Evolutionary conservation across 257 asterid species (phyloP).

Genomic region (Leptodermis oblonga): DNA sequence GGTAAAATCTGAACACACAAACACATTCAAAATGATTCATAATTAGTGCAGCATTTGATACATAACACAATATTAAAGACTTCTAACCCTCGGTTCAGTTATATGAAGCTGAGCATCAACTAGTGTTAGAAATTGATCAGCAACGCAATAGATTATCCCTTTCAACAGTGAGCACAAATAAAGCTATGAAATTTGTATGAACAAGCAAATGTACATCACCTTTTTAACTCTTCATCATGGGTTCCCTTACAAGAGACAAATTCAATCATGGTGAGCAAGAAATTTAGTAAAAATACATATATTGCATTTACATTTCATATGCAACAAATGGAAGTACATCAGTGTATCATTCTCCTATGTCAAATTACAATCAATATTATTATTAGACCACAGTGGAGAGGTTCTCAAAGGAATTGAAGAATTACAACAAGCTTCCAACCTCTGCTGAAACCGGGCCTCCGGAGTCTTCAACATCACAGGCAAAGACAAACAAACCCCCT

Average conservation of each 20-base stretch:
- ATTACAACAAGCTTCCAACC: slow-evolving; percentile 68
- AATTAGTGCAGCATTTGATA: too few relatives aligned
- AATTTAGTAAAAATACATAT: neutral
- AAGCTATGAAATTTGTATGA: too few relatives aligned
- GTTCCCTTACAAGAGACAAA: neutral
- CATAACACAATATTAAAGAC: too few relatives aligned
- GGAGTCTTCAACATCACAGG: slow-evolving; percentile 69
- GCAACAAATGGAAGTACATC: slow-evolving; percentile 9
- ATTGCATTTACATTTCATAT: slow-evolving; percentile 10
- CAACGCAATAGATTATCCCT: neutral
- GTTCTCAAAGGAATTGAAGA: slow-evolving; percentile 67
- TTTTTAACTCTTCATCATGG: neutral
- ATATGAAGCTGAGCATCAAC: neutral
- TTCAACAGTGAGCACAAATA: too few relatives aligned
- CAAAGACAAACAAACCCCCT: slow-evolving; percentile 68
- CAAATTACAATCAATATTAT: slow-evolving; percentile 12
- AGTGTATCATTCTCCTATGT: slow-evolving; percentile 12
- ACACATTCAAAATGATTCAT: too few relatives aligned
- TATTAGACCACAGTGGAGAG: slow-evolving; percentile 72
- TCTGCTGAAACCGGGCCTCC: slow-evolving; percentile 46
- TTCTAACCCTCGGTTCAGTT: neutral
- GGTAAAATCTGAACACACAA: too few relatives aligned
- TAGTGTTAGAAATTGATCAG: neutral
- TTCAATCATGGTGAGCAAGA: neutral
- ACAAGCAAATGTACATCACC: too few relatives aligned